Evolutionary conservation across 768 basidiomycete genomes (phyloP), one percentile per base, ranked within the genome.

Genomic region (Amanita phalloides): DNA sequence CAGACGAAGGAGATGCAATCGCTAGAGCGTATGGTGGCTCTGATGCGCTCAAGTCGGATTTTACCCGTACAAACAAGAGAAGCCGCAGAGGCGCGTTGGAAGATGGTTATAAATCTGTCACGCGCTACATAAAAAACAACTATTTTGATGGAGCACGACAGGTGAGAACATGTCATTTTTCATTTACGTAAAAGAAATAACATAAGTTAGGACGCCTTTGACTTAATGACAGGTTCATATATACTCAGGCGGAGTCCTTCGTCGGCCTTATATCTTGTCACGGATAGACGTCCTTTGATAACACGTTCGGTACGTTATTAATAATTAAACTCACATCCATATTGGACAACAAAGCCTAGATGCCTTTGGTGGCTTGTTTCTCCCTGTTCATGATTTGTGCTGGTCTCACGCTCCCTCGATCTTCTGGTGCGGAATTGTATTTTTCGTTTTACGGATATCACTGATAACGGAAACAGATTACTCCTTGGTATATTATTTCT

Each of bases 41-140:
- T 28, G 95, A 89, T 10, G 96, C 96, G 1, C 67, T 99, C 58
- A 99, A 99, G 66, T 90, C 92, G 0, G 96, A 98, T 66, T 96
- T 92, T 63, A 98, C 95, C 14, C 76, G 94, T 47, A 97, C 93
- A 0, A 93, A 91, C 60, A 85, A 86, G 65, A 77, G 96, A 32
- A 93, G 92, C 2, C 79, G 71, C 48, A 79, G 83, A 54, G 96
- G 96, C 30, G 64, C 69, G 23, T 59, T 96, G 36, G 83, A 92
- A 60, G 96, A 99, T 66, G 89, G 89, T 0, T 74, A 79, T 66
- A 98, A 97, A 64, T 85, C 86, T 21, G 64, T 81, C 0, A 72
- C 81, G 68, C 79, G 96, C 55, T 99, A 98, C 62, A 61, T 96
- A 58, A 93, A 86, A 74, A 98, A 98, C 72, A 98, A 95, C 62